These are phyloP conservation scores for Kockovaella imperatae DNA, from an alignment of 768 basidiomycete species.

Conservation along the genomic window DNA sequence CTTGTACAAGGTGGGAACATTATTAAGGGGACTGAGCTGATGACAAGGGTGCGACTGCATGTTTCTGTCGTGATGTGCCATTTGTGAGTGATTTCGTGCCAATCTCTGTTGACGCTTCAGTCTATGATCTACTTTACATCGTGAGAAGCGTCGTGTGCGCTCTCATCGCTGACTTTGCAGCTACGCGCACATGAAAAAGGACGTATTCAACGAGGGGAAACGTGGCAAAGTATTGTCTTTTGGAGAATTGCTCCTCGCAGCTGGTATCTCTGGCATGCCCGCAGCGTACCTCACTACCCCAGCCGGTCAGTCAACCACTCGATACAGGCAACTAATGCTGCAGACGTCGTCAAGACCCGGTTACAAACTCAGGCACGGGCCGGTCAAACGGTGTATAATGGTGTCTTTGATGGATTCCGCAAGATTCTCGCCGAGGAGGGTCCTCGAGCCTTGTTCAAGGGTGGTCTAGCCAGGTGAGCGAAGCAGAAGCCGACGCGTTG, in stretches of 20 bases:
- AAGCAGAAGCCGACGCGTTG: background rate
- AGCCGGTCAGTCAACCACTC: background rate
- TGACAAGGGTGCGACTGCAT: conserved; percentile 68
- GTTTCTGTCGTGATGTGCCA: conserved; percentile 80
- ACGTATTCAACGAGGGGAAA: conserved; percentile 90
- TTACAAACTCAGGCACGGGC: conserved; percentile 85
- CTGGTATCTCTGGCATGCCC: conserved; percentile 77
- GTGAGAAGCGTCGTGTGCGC: conserved; percentile 34
- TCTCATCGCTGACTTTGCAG: conserved; percentile 18
- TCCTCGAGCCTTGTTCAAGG: conserved; percentile 58
- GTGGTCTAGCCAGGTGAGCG: conserved; percentile 27
- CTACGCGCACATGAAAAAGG: conserved; percentile 60
- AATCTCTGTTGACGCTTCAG: conserved; percentile 7
- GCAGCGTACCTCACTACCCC: conserved; percentile 53
- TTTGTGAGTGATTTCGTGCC: conserved; percentile 49
- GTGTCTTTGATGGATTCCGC: conserved; percentile 74
- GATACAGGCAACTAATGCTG: background rate
- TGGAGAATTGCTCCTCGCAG: conserved; percentile 73
- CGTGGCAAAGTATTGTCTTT: conserved; percentile 89
- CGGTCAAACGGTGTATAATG: conserved; percentile 87
- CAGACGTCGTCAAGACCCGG: conserved; percentile 81
- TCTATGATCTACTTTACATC: conserved; percentile 63
- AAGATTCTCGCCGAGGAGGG: conserved; percentile 68
- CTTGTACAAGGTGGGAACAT: conserved; percentile 56
- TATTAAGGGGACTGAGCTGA: background rate